A percentile compares a stretch with the other conserved stretches of the same genome.
Conservation (phyloP, 2,329 filamentous ascomycete genomes). For the Colletotrichum sansevieriae region DNA sequence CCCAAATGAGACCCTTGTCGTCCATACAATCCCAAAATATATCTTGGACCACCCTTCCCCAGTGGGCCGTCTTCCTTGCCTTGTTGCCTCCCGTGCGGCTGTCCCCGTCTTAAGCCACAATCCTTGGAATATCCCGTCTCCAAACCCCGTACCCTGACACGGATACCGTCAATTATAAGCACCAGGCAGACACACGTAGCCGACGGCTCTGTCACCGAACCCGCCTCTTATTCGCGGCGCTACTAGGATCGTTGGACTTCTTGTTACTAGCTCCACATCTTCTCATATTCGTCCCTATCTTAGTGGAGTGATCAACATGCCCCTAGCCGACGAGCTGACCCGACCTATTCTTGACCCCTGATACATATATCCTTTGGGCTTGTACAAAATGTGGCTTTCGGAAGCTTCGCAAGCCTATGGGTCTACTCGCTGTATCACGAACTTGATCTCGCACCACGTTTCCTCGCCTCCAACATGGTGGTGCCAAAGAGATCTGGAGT, state of each 20-base stretch:
- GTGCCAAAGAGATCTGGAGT: conserved; percentile 24
- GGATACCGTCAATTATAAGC: conserved; percentile 13
- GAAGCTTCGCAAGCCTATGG: conserved; percentile 19
- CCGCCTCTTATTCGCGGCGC: conserved; percentile 24
- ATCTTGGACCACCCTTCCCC: not conserved
- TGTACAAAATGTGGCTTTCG: conserved; percentile 35
- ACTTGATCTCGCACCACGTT: conserved; percentile 2
- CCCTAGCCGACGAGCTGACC: conserved; percentile 22
- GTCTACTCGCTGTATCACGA: conserved; percentile 8
- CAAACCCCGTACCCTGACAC: conserved; percentile 21
- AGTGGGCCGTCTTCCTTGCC: not conserved
- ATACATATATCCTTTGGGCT: conserved; percentile 36
- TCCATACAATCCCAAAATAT: conserved; percentile 1
- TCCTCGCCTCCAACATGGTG: conserved; percentile 32
- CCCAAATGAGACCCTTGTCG: conserved; percentile 11
- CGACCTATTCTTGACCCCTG: conserved; percentile 6
- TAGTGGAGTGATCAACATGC: conserved; percentile 31
- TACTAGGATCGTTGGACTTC: conserved; percentile 1
- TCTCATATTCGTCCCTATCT: not conserved
- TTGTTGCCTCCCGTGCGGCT: conserved; percentile 5
- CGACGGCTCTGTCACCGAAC: conserved; percentile 3
- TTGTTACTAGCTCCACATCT: conserved; percentile 15
- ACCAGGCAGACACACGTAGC: conserved; percentile 7
- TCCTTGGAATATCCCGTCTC: conserved; percentile 1
- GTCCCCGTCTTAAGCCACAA: conserved; percentile 1